phyloP scores from a whole-genome alignment of 164 flowering plant species.

The Warburgia ugandensis region DNA sequence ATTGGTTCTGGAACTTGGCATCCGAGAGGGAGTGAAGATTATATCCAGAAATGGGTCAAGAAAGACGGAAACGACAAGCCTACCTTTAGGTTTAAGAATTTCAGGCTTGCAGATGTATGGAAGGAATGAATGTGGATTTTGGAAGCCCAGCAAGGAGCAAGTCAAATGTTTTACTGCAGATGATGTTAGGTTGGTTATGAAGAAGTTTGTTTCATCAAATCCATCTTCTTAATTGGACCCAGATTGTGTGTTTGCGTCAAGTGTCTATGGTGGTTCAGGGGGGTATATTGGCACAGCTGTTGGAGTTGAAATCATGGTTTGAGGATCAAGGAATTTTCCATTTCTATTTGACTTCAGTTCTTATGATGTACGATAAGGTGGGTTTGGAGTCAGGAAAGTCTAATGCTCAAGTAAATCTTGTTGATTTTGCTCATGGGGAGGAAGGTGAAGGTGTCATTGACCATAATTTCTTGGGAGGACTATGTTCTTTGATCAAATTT shows the following conservation, averaged over 20 bases:
- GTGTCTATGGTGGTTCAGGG: conserved; percentile 59
- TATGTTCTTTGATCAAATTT: conserved; percentile 83
- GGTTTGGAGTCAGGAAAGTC: conserved; percentile 24
- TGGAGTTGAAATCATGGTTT: conserved; percentile 85
- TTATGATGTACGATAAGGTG: conserved; percentile 56
- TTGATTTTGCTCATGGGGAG: conserved; percentile 83
- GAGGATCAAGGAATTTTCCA: conserved; percentile 74
- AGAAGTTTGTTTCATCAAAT: conserved; percentile 73
- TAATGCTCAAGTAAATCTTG: conserved; percentile 51
- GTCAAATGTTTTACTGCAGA: conserved; percentile 26
- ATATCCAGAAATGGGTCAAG: conserved; percentile 47
- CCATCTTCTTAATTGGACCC: conserved; percentile 24
- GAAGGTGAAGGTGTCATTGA: conserved; percentile 75
- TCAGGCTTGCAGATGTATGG: conserved; percentile 56
- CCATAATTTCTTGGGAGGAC: conserved; percentile 90
- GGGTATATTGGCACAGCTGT: conserved; percentile 70
- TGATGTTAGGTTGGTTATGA: conserved; percentile 43
- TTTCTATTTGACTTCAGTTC: conserved; percentile 70
- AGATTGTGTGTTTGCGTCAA: conserved; percentile 52
- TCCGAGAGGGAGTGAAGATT: conserved; percentile 55
- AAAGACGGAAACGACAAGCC: conserved; percentile 51
- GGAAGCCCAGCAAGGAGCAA: conserved; percentile 53
- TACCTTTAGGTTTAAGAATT: conserved; percentile 63
- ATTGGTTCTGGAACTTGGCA: conserved; percentile 92
- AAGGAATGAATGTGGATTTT: conserved; percentile 36